These are phyloP conservation scores for Trichoderma hamatum DNA, from an alignment of 2,329 filamentous ascomycete species.

Conservation along the genomic window DNA sequence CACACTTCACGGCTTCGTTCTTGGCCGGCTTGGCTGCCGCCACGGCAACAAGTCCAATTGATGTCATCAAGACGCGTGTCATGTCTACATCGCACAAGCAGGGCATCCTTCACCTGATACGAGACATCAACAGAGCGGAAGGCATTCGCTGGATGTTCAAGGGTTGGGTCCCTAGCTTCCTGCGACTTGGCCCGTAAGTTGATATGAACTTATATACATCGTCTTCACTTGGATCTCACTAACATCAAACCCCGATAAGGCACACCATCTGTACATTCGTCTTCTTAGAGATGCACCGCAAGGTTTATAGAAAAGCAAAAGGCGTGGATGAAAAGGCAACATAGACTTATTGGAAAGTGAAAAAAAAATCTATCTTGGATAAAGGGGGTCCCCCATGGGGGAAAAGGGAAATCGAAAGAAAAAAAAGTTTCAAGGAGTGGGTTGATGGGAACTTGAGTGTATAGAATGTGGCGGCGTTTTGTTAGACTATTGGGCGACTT, in stretches of 20 bases:
- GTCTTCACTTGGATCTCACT: background rate
- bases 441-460: constrained; percentile 12
- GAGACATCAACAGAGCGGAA: constrained; percentile 69
- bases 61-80: constrained; percentile 86
- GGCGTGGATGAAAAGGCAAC: constrained; percentile 39
- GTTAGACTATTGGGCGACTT: constrained; percentile 26
- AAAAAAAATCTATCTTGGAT: background rate
- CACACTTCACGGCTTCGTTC: constrained; percentile 78
- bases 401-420: background rate
- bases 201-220: background rate
- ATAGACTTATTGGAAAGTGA: background rate
- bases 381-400: background rate
- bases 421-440: background rate
- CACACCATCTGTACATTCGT: constrained; percentile 88
- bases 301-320: constrained; percentile 64
- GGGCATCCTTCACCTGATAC: constrained; percentile 62
- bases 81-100: constrained; percentile 67
- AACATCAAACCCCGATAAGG: constrained; percentile 38
- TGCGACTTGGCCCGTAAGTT: constrained; percentile 65
- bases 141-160: constrained; percentile 85
- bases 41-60: constrained; percentile 81
- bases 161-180: constrained; percentile 81
- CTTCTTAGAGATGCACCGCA: constrained; percentile 85
- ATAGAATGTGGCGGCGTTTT: constrained; percentile 34
- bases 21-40: constrained; percentile 82